These are phyloP conservation scores for Gardenia jasminoides DNA, from an alignment of 257 asterid species.

Conservation along the genomic window DNA sequence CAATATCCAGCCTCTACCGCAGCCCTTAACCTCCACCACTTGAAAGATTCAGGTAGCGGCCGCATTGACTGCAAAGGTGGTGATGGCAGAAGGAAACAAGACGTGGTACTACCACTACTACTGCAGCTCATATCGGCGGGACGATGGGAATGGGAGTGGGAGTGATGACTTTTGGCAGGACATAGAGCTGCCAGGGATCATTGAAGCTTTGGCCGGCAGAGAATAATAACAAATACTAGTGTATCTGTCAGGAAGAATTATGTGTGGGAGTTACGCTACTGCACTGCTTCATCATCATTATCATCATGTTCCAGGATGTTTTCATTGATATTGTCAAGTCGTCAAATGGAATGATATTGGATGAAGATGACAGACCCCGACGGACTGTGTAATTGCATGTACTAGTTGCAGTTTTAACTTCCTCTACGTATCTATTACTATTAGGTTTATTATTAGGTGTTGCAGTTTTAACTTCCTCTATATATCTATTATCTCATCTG, in stretches of 20 bases:
- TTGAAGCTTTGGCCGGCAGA: background rate
- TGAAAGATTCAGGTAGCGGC: conserved; percentile 66
- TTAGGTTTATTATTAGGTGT: too few species aligned
- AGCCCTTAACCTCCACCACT: conserved; percentile 38
- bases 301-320: background rate
- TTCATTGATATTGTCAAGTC: background rate
- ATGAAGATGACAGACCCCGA: too few species aligned
- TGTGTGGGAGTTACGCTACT: background rate
- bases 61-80: conserved; percentile 43
- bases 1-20: conserved; percentile 36
- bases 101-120: background rate
- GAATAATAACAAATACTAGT: too few species aligned
- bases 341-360: background rate
- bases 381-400: too few species aligned
- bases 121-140: background rate
- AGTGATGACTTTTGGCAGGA: conserved; percentile 13
- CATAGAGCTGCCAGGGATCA: conserved; percentile 15
- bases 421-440: too few species aligned
- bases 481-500: too few species aligned
- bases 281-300: background rate
- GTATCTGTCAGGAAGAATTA: background rate
- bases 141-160: too few species aligned
- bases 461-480: too few species aligned
- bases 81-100: background rate
- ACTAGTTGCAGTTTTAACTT: too few species aligned